These are phyloP conservation scores for Imleria badia DNA, from an alignment of 768 basidiomycete genomes.

Conservation along the genomic window DNA sequence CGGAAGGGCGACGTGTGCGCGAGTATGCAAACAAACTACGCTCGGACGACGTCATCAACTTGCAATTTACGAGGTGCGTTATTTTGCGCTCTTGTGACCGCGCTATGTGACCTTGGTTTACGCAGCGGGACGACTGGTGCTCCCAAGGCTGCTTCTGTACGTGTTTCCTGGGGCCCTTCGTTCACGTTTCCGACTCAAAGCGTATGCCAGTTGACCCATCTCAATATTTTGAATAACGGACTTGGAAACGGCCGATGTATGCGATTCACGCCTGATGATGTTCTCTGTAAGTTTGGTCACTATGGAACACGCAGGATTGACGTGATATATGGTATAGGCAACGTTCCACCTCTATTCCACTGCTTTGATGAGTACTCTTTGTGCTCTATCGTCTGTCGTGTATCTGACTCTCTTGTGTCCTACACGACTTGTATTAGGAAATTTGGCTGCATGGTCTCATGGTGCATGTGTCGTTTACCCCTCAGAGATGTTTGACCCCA, in stretches of 20 bases:
- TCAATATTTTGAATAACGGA: constrained; percentile 76
- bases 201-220: constrained; percentile 62
- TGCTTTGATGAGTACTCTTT: constrained; percentile 77
- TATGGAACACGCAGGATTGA: not conserved
- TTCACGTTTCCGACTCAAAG: not conserved
- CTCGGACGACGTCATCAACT: constrained; percentile 72
- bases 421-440: constrained; percentile 77
- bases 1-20: constrained; percentile 43
- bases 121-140: constrained; percentile 74
- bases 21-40: constrained; percentile 41
- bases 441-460: constrained; percentile 75
- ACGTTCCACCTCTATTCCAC: constrained; percentile 82
- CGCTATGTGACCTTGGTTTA: not conserved
- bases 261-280: constrained; percentile 61
- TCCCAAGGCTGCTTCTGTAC: constrained; percentile 82
- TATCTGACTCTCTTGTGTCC: constrained; percentile 13
- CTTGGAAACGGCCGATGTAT: constrained; percentile 70
- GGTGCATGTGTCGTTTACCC: constrained; percentile 76
- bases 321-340: constrained; percentile 47
- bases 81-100: not conserved
- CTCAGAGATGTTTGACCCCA: constrained; percentile 61
- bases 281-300: constrained; percentile 54
- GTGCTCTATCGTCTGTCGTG: not conserved
- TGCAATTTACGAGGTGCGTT: constrained; percentile 80
- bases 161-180: constrained; percentile 13